phyloP scores from a whole-genome alignment of 257 asterid species.

The Rehmannia glutinosa region DNA sequence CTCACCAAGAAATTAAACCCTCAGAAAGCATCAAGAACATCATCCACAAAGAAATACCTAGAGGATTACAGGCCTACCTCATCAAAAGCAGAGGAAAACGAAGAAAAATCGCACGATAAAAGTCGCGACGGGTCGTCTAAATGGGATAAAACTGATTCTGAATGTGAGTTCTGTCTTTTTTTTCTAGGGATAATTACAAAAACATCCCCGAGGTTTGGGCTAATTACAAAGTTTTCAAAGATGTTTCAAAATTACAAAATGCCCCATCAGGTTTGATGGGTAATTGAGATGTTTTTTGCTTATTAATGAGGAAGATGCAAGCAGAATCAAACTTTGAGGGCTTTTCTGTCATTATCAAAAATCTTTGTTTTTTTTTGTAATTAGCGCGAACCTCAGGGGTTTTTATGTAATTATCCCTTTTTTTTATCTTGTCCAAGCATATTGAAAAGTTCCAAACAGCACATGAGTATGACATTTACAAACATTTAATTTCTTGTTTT shows the following conservation, averaged over 20 bases:
- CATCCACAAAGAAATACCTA: conserved; percentile 45
- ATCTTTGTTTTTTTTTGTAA: neutral
- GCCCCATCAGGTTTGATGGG: neutral
- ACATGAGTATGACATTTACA: neutral
- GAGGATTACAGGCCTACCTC: conserved; percentile 28
- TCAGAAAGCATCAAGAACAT: conserved; percentile 42
- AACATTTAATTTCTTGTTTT: neutral
- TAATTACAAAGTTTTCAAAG: no score
- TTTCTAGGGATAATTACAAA: neutral
- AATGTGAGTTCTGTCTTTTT: conserved; percentile 43
- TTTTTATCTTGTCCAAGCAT: neutral
- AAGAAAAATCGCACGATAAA: conserved; percentile 29
- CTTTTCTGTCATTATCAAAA: no score
- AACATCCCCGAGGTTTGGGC: no score
- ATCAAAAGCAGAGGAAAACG: conserved; percentile 26
- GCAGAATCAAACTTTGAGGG: no score
- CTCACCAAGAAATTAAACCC: conserved; percentile 59
- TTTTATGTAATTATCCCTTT: no score
- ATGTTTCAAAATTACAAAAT: neutral
- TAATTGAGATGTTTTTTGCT: no score
- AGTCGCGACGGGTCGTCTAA: conserved; percentile 42
- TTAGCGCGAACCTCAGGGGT: no score
- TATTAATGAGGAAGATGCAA: no score
- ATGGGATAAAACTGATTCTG: conserved; percentile 91
- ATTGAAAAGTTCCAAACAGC: neutral